phyloP scores from a whole-genome alignment of 2,329 filamentous ascomycete genomes.

The Fusarium pilosicola region DNA sequence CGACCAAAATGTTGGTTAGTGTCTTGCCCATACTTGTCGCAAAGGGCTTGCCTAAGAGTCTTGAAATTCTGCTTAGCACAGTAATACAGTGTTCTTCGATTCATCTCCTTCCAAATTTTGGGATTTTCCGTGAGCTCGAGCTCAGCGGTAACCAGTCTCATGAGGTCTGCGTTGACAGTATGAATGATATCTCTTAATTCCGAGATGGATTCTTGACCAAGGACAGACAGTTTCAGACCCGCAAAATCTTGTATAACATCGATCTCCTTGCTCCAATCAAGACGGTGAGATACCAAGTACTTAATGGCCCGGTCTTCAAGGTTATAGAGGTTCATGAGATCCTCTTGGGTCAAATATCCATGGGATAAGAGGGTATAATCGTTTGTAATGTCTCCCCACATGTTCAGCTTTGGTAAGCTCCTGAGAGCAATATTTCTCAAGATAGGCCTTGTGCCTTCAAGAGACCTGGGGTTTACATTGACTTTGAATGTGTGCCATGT shows the following conservation, averaged over 20 bases:
- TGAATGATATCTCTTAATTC: not conserved
- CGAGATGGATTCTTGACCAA: not conserved
- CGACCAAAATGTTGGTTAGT: not conserved
- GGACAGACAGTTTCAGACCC: not conserved
- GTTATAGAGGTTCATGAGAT: not conserved
- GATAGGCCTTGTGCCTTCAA: not conserved
- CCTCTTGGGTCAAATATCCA: not conserved
- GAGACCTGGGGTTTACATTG: not conserved
- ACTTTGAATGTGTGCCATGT: conserved; percentile 25
- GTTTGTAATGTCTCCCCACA: conserved; percentile 32
- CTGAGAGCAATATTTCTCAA: not conserved
- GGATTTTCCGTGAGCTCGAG: not conserved
- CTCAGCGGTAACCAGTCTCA: not conserved
- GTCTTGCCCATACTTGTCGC: not conserved
- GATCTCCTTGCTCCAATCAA: not conserved
- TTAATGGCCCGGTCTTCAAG: not conserved
- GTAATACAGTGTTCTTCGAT: not conserved
- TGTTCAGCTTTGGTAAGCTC: not conserved
- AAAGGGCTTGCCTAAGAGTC: not conserved
- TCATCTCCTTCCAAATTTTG: not conserved
- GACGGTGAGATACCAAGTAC: not conserved
- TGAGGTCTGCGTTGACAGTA: not conserved
- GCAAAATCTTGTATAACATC: not conserved
- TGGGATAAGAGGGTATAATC: conserved; percentile 2
- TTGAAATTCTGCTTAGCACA: not conserved